Base-by-base conservation (phyloP, 2,329 filamentous ascomycete species). In the Graphiopsis chlorocephala region DNA sequence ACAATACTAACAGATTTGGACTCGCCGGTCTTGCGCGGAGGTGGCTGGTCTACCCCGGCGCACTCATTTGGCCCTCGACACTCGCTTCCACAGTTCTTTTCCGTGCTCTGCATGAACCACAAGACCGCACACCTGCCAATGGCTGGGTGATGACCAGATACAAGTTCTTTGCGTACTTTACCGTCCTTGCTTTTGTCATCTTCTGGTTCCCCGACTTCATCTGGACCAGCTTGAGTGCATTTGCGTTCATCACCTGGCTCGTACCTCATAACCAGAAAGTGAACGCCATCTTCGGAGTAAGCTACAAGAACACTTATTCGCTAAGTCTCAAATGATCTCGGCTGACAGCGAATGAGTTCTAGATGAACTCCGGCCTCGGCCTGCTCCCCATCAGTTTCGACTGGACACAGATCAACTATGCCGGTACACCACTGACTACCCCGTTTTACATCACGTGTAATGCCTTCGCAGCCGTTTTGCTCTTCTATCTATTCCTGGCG, bases 311-410 rank as follows among this genome's bases (percentile, higher is more conserved):
- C 2, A 2, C 15, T 38, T 15, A 4, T 17, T 4, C 3, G 3
- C 15, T 11, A 14, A 15, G 3, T 4, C 3, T 7, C 6, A 42
- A 42, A 7, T 42, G 35, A 2, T 42, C 2, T 20, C 17, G 11
- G 35, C 35, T 42, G 17, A 42, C 35, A 42, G 17, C 20, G 17
- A 42, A 11, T 14, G 38, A 42, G 3, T 11, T n/a, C 2, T 8
- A 42, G 38, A 42, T 42, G 38, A 42, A 42, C 17, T 42, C 38
- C 93, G 69, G 75, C 85, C 31, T 96, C 93, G 78, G 95, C 95
- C 77, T 96, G 95, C 75, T 80, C 96, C 2, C 92, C 92, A 90
- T 96, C 72, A 96, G 92, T 0, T 94, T 96, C 71, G 92, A 96
- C 78, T 96, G 92, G 92, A 90, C 91, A 0, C 92, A 96, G 50